These are phyloP conservation scores for Yamadazyma songkhlaensis DNA, from an alignment of 1,139 yeast genomes.

Conservation along the genomic window DNA sequence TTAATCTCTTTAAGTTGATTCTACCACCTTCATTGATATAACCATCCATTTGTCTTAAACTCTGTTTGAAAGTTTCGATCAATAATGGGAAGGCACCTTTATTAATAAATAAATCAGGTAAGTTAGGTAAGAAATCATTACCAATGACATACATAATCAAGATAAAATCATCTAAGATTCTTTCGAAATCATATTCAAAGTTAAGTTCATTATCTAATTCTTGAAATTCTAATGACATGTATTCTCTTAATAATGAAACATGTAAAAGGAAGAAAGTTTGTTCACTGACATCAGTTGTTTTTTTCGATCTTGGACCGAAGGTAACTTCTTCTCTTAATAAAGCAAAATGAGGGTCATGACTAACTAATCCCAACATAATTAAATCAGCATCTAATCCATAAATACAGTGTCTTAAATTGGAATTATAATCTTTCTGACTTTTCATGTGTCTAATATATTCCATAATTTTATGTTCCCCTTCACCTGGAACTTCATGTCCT, in stretches of 20 bases:
- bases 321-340: slow-evolving; percentile 92
- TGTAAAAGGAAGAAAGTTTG: slow-evolving; percentile 85
- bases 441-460: slow-evolving; percentile 84
- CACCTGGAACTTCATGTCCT: slow-evolving; percentile 99
- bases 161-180: slow-evolving; percentile 88
- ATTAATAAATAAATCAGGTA: slow-evolving; percentile 89
- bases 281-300: slow-evolving; percentile 57
- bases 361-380: slow-evolving; percentile 92
- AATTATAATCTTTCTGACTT: slow-evolving; percentile 69
- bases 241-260: slow-evolving; percentile 84
- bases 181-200: slow-evolving; percentile 83
- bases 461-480: slow-evolving; percentile 99
- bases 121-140: slow-evolving; percentile 96
- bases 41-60: slow-evolving; percentile 73
- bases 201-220: slow-evolving; percentile 61
- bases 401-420: slow-evolving; percentile 90
- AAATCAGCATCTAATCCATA: slow-evolving; percentile 98
- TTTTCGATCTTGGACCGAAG: slow-evolving; percentile 61
- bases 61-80: slow-evolving; percentile 81
- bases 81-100: slow-evolving; percentile 95
- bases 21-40: slow-evolving; percentile 82
- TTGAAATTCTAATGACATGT: slow-evolving; percentile 79
- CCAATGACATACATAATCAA: slow-evolving; percentile 93
- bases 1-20: slow-evolving; percentile 71
- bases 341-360: slow-evolving; percentile 96